These are phyloP conservation scores for Blyttiomyces sp. DNA, from an alignment of 371 early-diverging fungal genomes.

Conservation along the genomic window DNA sequence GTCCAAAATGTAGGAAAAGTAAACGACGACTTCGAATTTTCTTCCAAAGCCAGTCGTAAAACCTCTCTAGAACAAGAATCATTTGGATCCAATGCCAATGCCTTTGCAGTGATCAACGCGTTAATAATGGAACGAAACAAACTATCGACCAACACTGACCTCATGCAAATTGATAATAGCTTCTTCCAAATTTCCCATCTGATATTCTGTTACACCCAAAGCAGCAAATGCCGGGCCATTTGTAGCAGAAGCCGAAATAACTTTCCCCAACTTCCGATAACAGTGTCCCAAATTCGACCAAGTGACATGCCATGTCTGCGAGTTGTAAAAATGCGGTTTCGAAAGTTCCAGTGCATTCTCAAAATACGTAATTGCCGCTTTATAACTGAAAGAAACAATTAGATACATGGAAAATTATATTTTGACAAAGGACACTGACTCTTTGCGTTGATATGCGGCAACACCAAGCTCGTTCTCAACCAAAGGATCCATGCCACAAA, in stretches of 20 bases:
- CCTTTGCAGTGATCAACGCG: constrained; percentile 1
- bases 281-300: constrained; percentile 72
- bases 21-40: background rate
- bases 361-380: constrained; percentile 50
- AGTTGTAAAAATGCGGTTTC: constrained; percentile 39
- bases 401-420: background rate
- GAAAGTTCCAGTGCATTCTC: constrained; percentile 52
- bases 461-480: constrained; percentile 69
- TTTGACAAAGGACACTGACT: constrained; percentile 45
- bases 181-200: constrained; percentile 40
- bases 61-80: too few species aligned
- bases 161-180: constrained; percentile 57
- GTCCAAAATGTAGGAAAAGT: too few species aligned
- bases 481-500: constrained; percentile 61
- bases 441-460: constrained; percentile 49
- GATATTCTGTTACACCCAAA: constrained; percentile 57
- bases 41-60: constrained; percentile 5
- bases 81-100: constrained; percentile 24
- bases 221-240: constrained; percentile 36
- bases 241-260: constrained; percentile 6
- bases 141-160: constrained; percentile 27
- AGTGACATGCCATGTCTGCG: constrained; percentile 55
- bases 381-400: constrained; percentile 38
- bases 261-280: constrained; percentile 59
- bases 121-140: background rate